Percentiles rank a stretch among this genome's conserved stretches.
Evolutionary conservation across 2,329 filamentous ascomycete species (phyloP).

Genomic region (Ascochyta pisi): DNA sequence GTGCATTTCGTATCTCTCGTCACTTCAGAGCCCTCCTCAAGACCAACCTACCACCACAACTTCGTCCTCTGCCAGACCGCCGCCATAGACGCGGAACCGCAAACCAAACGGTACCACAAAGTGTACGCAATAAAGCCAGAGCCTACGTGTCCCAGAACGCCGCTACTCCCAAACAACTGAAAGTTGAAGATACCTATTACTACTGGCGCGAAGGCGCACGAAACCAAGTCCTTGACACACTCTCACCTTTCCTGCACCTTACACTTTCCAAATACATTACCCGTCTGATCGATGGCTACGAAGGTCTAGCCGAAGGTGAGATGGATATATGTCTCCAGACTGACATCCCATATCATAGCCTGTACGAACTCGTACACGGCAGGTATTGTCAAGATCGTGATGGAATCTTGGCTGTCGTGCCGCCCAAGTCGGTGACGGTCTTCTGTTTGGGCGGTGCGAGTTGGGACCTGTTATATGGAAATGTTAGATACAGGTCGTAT

Average conservation of each 20-base stretch:
- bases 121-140: not conserved
- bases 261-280: not conserved
- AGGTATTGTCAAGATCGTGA: not conserved
- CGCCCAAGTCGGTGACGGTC: not conserved
- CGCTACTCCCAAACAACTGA: not conserved
- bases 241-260: constrained; percentile 18
- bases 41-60: constrained; percentile 16
- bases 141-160: not conserved
- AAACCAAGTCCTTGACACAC: constrained; percentile 4
- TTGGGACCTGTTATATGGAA: constrained; percentile 7
- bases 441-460: not conserved
- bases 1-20: constrained; percentile 9
- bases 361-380: not conserved
- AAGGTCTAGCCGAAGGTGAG: not conserved
- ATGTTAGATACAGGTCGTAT: constrained; percentile 1
- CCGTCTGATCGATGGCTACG: constrained; percentile 1
- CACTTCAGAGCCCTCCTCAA: constrained; percentile 14
- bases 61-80: constrained; percentile 13
- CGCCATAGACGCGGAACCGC: not conserved
- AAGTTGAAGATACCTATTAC: constrained; percentile 16
- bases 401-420: not conserved
- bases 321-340: constrained; percentile 1
- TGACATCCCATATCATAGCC: not conserved
- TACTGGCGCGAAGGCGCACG: constrained; percentile 19
- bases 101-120: not conserved